Evolutionary conservation across 495 filamentous ascomycete genomes (phyloP).

Genomic region (Viridothelium virens): DNA sequence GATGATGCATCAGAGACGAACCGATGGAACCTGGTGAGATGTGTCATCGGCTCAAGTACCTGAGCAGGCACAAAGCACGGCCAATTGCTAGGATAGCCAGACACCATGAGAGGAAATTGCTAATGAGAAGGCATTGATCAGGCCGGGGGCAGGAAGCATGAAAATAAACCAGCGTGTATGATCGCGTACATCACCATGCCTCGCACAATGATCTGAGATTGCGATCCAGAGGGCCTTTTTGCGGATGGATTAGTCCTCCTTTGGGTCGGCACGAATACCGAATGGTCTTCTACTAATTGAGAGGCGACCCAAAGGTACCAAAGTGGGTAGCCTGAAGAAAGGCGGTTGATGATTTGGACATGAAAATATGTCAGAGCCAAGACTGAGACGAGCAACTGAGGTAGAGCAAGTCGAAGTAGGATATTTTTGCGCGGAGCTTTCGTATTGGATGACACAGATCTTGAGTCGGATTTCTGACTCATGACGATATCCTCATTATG

Average conservation of each 20-base stretch:
- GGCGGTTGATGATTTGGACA: slow-evolving; percentile 84
- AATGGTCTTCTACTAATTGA: slow-evolving; percentile 25
- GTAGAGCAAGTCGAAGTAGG: slow-evolving; percentile 54
- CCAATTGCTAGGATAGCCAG: not conserved
- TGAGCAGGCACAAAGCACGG: not conserved
- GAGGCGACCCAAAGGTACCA: slow-evolving; percentile 78
- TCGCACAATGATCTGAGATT: slow-evolving; percentile 38
- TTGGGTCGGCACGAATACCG: not conserved
- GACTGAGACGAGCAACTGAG: slow-evolving; percentile 63
- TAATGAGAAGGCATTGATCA: slow-evolving; percentile 25
- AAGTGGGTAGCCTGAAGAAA: slow-evolving; percentile 80
- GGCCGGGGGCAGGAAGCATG: slow-evolving; percentile 93
- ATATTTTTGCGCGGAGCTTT: slow-evolving; percentile 22
- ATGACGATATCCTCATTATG: not conserved
- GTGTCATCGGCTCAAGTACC: not conserved
- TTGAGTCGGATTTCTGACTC: not conserved
- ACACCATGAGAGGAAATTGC: not conserved
- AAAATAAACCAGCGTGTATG: slow-evolving; percentile 73
- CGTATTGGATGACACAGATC: not conserved
- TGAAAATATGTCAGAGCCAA: slow-evolving; percentile 74
- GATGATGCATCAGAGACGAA: too few relatives aligned
- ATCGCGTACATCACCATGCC: slow-evolving; percentile 74
- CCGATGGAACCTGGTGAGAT: not conserved
- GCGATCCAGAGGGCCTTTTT: not conserved
- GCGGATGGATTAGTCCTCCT: not conserved